Conservation (phyloP, 2,329 filamentous ascomycete species). For the Pseudocercospora eumusae region DNA sequence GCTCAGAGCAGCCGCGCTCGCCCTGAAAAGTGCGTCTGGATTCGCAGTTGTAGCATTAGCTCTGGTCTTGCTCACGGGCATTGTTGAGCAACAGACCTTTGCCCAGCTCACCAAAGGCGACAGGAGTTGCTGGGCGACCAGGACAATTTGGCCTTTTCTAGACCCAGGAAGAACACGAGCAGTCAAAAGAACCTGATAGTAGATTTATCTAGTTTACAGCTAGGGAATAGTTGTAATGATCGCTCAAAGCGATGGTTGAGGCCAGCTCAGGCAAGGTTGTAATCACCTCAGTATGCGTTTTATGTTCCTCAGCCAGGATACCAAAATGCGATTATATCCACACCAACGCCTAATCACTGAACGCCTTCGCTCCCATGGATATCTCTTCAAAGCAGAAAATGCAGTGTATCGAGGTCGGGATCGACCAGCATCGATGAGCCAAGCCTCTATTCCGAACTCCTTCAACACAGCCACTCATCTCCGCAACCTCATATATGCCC, state of each 20-base stretch:
- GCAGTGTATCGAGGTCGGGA: background rate
- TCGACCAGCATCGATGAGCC: background rate
- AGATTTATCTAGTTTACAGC: constrained; percentile 7
- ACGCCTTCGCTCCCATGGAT: background rate
- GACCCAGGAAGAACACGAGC: background rate
- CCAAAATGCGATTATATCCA: constrained; percentile 2
- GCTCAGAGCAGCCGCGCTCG: background rate
- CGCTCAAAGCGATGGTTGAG: background rate
- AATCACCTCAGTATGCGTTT: background rate
- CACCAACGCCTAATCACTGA: background rate
- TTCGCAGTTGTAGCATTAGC: background rate
- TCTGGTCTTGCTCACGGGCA: background rate
- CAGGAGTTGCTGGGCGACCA: background rate
- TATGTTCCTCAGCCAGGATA: background rate
- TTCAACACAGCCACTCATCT: constrained; percentile 11
- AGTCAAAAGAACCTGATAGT: background rate
- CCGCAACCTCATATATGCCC: constrained; percentile 28
- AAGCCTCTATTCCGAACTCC: background rate
- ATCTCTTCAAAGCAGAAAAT: constrained; percentile 4
- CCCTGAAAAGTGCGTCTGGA: background rate
- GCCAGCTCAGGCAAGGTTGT: background rate
- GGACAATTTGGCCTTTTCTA: background rate
- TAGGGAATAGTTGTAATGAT: constrained; percentile 9
- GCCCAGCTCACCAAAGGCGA: background rate
- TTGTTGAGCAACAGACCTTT: background rate